Evolutionary conservation across 805 yeast species (phyloP), one percentile per base, ranked within the genome.

Genomic region (Candida awuae): DNA sequence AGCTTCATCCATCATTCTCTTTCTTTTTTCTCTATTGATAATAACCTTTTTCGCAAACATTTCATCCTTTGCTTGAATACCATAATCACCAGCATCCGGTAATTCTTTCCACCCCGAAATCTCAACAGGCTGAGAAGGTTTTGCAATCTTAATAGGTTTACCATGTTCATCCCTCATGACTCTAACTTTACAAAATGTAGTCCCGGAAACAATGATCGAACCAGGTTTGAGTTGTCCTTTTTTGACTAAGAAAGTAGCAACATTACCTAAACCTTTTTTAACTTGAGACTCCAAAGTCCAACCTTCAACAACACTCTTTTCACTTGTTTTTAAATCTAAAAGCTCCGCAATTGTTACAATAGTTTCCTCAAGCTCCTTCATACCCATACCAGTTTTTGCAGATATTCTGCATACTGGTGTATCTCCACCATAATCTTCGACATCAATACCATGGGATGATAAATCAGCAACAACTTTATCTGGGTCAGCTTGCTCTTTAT

Each of bases 351-450:
- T 70, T 0, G 95, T 75, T 18, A 86, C 73, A 32, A 92, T 78
- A 2, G 94, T 84, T 58, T 90, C 96, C 56, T 88, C 96, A 21
- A 92, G 65, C 36, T 83, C 77, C 46, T 83, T 90, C 81, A 92
- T 87, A 43, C 92, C 92, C 46, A 80, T 61, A 0, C 97, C 96
- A 0, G 96, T 83, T 42, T 80, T 75, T 0, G 95, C 97, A 27
- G 95, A 83, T 1, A 92, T 90, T 36, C 75, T 73, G 2, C 92
- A 86, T 0, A 84, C 80, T 55, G 87, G 97, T 5, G 87, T 80
- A 29, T 92, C 97, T 38, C 98, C 98, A 41, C 98, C 98, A 53
- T 81, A 84, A 46, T 82, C 88, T 55, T 92, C 98, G 21, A 85
- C 80, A 43, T 84, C 90, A 12, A 92, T 77, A 4, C 77, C 96